Evolutionary conservation across 257 asterid species (phyloP).

Genomic region (Rehmannia glutinosa): DNA sequence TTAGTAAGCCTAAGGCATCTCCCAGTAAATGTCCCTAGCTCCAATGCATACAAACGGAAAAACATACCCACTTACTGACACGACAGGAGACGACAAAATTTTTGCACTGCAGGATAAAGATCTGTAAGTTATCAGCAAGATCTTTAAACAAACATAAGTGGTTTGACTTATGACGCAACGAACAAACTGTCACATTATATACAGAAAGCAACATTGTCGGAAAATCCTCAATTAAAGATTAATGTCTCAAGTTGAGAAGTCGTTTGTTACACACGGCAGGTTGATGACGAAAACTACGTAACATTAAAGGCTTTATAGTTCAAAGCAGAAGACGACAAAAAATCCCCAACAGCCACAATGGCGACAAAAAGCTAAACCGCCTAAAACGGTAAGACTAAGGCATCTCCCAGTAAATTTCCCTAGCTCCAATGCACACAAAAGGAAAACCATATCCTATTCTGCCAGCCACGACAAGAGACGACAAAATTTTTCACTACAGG

Average conservation of each 20-base stretch:
- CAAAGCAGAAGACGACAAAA: neutral
- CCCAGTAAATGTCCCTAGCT: no score
- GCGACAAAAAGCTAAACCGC: neutral
- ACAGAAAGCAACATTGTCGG: no score
- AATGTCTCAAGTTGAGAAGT: no score
- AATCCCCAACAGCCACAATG: neutral
- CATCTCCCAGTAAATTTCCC: neutral
- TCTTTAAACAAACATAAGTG: neutral
- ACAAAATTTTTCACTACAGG: neutral
- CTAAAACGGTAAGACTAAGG: neutral
- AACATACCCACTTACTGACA: neutral
- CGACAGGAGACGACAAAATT: neutral
- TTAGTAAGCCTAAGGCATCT: no score
- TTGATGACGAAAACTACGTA: neutral
- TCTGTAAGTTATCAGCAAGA: no score
- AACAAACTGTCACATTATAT: no score
- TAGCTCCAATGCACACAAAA: neutral
- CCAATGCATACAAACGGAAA: neutral
- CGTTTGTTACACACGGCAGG: neutral
- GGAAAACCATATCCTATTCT: slow-evolving; percentile 2
- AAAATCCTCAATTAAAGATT: no score
- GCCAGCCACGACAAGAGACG: neutral
- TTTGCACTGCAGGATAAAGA: neutral
- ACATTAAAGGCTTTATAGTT: no score
- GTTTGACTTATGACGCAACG: neutral